These are phyloP conservation scores for Epithemia pelagica DNA, from an alignment of 108 stramenopile genomes.

Conservation along the genomic window DNA sequence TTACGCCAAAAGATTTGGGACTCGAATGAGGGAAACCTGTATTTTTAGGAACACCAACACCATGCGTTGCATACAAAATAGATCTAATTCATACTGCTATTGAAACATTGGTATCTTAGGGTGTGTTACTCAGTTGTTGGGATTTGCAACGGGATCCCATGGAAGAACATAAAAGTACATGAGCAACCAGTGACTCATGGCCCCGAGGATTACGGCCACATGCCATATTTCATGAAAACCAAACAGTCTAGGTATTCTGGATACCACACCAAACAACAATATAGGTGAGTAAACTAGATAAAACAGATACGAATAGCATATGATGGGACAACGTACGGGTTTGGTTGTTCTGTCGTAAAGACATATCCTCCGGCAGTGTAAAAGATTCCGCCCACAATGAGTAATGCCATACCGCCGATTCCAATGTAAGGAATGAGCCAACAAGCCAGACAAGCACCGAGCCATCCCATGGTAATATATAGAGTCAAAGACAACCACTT, in stretches of 20 bases:
- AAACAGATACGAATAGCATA: not conserved
- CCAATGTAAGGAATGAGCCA: constrained; percentile 43
- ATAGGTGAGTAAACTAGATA: not conserved
- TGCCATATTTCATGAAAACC: constrained; percentile 87
- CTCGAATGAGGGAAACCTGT: constrained; percentile 12
- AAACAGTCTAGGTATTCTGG: constrained; percentile 45
- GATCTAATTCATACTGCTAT: too few relatives aligned
- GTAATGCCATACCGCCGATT: constrained; percentile 32
- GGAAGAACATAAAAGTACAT: constrained; percentile 70
- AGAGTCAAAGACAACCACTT: constrained; percentile 75
- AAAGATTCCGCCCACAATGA: constrained; percentile 47
- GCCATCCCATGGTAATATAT: constrained; percentile 79
- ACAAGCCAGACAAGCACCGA: constrained; percentile 53
- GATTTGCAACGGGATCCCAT: constrained; percentile 18
- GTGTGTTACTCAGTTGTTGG: too few relatives aligned
- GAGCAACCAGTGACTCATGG: constrained; percentile 51
- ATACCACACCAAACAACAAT: not conserved
- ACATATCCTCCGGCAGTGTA: constrained; percentile 65
- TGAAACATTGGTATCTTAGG: too few relatives aligned
- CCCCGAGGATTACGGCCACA: constrained; percentile 54
- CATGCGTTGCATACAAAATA: too few relatives aligned
- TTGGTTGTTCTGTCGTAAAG: constrained; percentile 50
- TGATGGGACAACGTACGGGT: constrained; percentile 17
- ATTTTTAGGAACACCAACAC: too few relatives aligned
- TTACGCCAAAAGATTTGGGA: constrained; percentile 29